A percentile compares a stretch with the other conserved stretches of the same genome.
phyloP scores from a whole-genome alignment of 2,329 filamentous ascomycete genomes.

The Helminthosporium solani region DNA sequence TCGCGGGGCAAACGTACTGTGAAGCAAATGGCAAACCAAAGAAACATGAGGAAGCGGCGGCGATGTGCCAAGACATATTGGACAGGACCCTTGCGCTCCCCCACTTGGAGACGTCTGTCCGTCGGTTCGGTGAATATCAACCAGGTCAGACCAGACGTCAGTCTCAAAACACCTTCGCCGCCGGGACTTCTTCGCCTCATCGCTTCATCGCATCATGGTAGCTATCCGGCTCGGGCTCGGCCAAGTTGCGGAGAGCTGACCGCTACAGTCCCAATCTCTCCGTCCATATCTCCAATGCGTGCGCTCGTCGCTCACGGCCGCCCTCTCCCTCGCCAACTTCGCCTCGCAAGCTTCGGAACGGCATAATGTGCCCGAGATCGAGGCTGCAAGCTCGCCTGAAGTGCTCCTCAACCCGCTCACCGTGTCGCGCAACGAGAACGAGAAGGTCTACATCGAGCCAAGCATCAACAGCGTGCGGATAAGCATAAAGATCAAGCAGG shows the following conservation, averaged over 20 bases:
- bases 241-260: slow-evolving; percentile 24
- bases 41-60: slow-evolving; percentile 31
- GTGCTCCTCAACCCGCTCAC: slow-evolving; percentile 88
- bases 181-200: slow-evolving; percentile 15
- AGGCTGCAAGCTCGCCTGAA: slow-evolving; percentile 89
- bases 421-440: slow-evolving; percentile 93
- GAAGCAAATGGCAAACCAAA: slow-evolving; percentile 19
- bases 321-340: slow-evolving; percentile 93
- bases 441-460: slow-evolving; percentile 93
- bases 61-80: slow-evolving; percentile 15
- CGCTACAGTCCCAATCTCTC: slow-evolving; percentile 81
- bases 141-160: too few relatives aligned
- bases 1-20: slow-evolving; percentile 36
- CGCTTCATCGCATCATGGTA: slow-evolving; percentile 35
- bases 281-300: slow-evolving; percentile 96
- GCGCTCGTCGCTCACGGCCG: slow-evolving; percentile 88
- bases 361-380: slow-evolving; percentile 97
- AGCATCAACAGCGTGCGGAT: slow-evolving; percentile 96
- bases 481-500: slow-evolving; percentile 99
- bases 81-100: slow-evolving; percentile 22
- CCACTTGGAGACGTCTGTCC: slow-evolving; percentile 24
- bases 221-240: background rate
- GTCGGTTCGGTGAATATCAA: slow-evolving; percentile 23
- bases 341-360: slow-evolving; percentile 94
- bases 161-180: too few relatives aligned